A percentile compares a stretch with the other conserved stretches of the same genome.
Evolutionary conservation across 83 land plant species (phyloP).

Genomic region (Diphasiastrum complanatum): DNA sequence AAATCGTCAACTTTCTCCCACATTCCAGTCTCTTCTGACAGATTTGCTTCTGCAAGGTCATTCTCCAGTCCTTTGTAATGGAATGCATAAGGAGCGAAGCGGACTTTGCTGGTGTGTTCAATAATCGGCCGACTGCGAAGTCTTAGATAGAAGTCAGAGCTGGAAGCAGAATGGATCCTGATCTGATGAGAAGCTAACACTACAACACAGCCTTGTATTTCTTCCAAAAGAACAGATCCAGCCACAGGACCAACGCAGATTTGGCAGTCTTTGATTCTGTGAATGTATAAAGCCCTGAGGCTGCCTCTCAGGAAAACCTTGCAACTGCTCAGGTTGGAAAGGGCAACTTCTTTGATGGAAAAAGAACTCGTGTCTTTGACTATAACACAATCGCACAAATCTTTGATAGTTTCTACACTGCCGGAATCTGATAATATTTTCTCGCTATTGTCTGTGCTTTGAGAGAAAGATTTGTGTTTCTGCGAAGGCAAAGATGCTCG

Average conservation of each 20-base stretch:
- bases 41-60: conserved; percentile 49
- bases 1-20: conserved; percentile 98
- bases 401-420: too few relatives aligned
- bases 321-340: conserved; percentile 54
- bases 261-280: conserved; percentile 52
- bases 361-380: conserved; percentile 41
- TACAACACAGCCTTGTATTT: conserved; percentile 52
- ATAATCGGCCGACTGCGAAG: conserved; percentile 89
- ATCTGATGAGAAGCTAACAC: conserved; percentile 91
- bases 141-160: conserved; percentile 73
- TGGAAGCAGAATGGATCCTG: conserved; percentile 63
- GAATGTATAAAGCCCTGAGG: conserved; percentile 48
- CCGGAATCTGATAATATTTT: too few relatives aligned
- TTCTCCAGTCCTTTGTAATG: conserved; percentile 57
- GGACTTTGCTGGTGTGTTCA: conserved; percentile 56
- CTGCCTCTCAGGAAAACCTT: conserved; percentile 55
- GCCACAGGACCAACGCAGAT: conserved; percentile 71
- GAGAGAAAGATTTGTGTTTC: too few relatives aligned
- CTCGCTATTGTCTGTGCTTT: too few relatives aligned
- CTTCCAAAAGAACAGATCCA: conserved; percentile 77
- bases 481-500: too few relatives aligned
- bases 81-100: conserved; percentile 80
- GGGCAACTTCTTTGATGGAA: conserved; percentile 47
- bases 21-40: conserved; percentile 74
- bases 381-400: conserved; percentile 28